phyloP scores from a whole-genome alignment of 805 yeast genomes.

The Cyberlindnera xylosilytica region DNA sequence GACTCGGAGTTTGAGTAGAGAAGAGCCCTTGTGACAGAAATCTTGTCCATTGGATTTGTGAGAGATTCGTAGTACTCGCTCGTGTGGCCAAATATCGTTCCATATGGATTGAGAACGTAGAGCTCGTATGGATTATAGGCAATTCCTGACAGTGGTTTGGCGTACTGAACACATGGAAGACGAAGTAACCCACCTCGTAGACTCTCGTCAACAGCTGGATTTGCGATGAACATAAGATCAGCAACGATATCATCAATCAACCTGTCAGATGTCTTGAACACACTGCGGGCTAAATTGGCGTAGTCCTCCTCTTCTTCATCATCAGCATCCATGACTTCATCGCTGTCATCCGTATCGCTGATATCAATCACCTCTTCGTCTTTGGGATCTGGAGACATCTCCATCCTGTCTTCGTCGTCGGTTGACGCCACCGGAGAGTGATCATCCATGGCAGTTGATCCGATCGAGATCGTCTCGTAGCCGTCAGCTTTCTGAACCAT shows the following conservation, averaged over 20 bases:
- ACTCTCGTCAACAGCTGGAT: constrained; percentile 11
- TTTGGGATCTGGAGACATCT: not conserved
- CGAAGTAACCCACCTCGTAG: constrained; percentile 27
- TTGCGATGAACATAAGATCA: constrained; percentile 34
- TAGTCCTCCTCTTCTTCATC: constrained; percentile 10
- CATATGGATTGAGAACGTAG: constrained; percentile 26
- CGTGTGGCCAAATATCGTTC: constrained; percentile 27
- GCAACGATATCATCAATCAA: constrained; percentile 60
- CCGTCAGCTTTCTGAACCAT: not conserved
- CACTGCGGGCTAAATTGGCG: constrained; percentile 2
- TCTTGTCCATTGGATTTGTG: constrained; percentile 19
- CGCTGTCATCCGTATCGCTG: not conserved
- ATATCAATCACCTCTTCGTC: not conserved
- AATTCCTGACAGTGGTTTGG: constrained; percentile 24
- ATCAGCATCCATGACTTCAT: constrained; percentile 6
- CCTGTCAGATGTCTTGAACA: constrained; percentile 64
- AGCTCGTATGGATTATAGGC: constrained; percentile 23
- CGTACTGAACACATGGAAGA: constrained; percentile 29
- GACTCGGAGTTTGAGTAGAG: constrained; percentile 28
- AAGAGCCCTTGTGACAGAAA: constrained; percentile 28
- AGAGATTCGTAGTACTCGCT: constrained; percentile 18
- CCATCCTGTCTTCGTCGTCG: not conserved
- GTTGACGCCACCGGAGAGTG: not conserved
- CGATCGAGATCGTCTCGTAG: not conserved
- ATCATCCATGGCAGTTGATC: not conserved